Percentiles rank a stretch among this genome's conserved stretches.
Conservation (phyloP, 371 early-diverging fungal species). For the Rhizopus sp. region DNA sequence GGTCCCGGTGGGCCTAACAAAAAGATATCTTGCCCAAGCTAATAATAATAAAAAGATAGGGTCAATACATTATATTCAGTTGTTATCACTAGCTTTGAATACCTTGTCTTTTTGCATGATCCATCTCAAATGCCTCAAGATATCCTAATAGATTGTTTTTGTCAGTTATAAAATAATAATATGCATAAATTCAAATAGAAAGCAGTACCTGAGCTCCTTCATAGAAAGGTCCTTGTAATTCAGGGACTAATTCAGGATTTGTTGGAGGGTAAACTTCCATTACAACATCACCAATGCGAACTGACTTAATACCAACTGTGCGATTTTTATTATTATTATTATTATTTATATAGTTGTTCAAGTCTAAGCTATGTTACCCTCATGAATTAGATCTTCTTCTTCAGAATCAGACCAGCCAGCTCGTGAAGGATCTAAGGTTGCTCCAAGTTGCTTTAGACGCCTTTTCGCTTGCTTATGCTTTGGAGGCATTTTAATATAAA, state of each 20-base stretch:
- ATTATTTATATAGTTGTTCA: background rate
- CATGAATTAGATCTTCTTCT: slow-evolving; percentile 43
- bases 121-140: slow-evolving; percentile 73
- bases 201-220: slow-evolving; percentile 65
- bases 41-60: slow-evolving; percentile 10
- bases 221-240: slow-evolving; percentile 59
- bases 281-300: slow-evolving; percentile 68
- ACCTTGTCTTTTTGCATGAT: slow-evolving; percentile 72
- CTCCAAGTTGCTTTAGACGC: slow-evolving; percentile 49
- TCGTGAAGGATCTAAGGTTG: slow-evolving; percentile 33
- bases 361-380: slow-evolving; percentile 25
- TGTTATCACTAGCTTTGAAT: background rate
- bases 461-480: slow-evolving; percentile 45
- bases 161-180: background rate
- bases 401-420: slow-evolving; percentile 56
- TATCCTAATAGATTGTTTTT: slow-evolving; percentile 50
- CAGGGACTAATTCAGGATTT: slow-evolving; percentile 71
- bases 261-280: slow-evolving; percentile 55
- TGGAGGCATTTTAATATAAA: slow-evolving; percentile 6
- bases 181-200: background rate
- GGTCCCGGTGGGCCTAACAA: slow-evolving; percentile 82
- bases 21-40: slow-evolving; percentile 84
- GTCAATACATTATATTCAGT: background rate
- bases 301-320: slow-evolving; percentile 38
- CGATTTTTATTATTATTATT: background rate